Evolutionary conservation across 768 basidiomycete genomes (phyloP).

Genomic region (Tricholoma furcatifolium): DNA sequence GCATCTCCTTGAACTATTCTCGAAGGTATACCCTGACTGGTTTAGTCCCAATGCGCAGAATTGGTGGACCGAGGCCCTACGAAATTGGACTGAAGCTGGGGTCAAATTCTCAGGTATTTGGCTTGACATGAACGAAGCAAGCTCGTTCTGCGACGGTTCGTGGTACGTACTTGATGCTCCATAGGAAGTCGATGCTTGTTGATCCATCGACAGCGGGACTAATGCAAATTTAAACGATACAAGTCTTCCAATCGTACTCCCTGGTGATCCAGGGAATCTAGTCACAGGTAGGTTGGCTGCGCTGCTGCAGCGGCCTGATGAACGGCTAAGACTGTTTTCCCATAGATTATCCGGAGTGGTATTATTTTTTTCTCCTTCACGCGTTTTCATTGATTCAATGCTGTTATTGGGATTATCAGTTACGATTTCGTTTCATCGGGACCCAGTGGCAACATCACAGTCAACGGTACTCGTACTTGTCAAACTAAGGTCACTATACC

Average conservation of each 20-base stretch:
- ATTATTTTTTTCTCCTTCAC: too few species aligned
- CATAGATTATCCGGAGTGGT: conserved; percentile 67
- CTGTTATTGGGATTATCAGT: conserved; percentile 28
- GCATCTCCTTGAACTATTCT: neutral
- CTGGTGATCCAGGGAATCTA: conserved; percentile 52
- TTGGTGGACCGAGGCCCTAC: conserved; percentile 63
- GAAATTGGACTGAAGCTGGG: conserved; percentile 50
- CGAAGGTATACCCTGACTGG: conserved; percentile 61
- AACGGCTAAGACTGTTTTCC: neutral
- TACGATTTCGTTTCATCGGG: conserved; percentile 64
- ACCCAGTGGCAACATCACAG: conserved; percentile 72
- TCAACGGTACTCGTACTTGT: conserved; percentile 64
- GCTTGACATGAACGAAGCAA: conserved; percentile 70
- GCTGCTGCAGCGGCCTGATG: too few species aligned
- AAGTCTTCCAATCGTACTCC: conserved; percentile 52
- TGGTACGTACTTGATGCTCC: conserved; percentile 33
- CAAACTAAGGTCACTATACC: conserved; percentile 19
- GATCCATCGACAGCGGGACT: conserved; percentile 43
- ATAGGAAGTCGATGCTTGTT: conserved; percentile 2
- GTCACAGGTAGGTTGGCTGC: conserved; percentile 29
- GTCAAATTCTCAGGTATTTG: conserved; percentile 68
- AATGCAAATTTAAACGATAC: conserved; percentile 56
- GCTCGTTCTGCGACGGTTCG: conserved; percentile 63
- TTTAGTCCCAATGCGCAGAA: conserved; percentile 48
- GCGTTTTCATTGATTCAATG: neutral